Evolutionary conservation across 2,329 filamentous ascomycete genomes (phyloP).

Genomic region (Juglanconis sp.): DNA sequence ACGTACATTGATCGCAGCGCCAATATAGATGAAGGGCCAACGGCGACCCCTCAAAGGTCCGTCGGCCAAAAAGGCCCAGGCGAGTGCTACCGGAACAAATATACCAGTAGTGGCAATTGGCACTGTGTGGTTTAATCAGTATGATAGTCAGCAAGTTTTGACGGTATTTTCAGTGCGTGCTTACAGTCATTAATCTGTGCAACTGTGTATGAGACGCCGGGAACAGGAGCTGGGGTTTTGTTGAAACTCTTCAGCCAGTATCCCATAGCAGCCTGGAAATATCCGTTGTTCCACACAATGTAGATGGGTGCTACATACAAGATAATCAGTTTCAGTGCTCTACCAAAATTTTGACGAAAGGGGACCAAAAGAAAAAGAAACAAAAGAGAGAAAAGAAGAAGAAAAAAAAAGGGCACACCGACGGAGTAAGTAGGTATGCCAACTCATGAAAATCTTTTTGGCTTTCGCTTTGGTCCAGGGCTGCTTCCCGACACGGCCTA

Average conservation of each 20-base stretch:
- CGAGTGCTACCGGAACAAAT: slow-evolving; percentile 32
- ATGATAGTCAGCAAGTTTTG: accelerated
- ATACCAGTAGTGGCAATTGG: slow-evolving; percentile 31
- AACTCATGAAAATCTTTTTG: slow-evolving; percentile 32
- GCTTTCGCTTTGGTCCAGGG: slow-evolving; percentile 33
- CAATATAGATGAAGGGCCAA: slow-evolving; percentile 37
- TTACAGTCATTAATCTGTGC: slow-evolving; percentile 34
- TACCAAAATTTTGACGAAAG: too few relatives aligned
- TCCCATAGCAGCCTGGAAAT: slow-evolving; percentile 33
- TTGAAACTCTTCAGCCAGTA: slow-evolving; percentile 42
- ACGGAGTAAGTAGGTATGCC: slow-evolving; percentile 38
- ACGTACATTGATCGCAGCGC: slow-evolving; percentile 33
- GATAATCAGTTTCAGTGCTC: background rate
- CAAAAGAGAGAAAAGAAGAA: background rate
- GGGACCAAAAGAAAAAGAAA: too few relatives aligned
- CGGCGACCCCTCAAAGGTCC: slow-evolving; percentile 30
- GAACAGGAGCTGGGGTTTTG: slow-evolving; percentile 30
- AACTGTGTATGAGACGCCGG: slow-evolving; percentile 30
- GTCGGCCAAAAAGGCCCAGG: slow-evolving; percentile 37
- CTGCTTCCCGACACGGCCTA: slow-evolving; percentile 34
- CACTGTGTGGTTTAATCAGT: slow-evolving; percentile 13
- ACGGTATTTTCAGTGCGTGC: slow-evolving; percentile 8
- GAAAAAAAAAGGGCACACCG: background rate
- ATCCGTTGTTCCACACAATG: slow-evolving; percentile 37
- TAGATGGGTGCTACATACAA: slow-evolving; percentile 28